Conservation (phyloP, 2,329 filamentous ascomycete species). For the Sporothrix curviconia region DNA sequence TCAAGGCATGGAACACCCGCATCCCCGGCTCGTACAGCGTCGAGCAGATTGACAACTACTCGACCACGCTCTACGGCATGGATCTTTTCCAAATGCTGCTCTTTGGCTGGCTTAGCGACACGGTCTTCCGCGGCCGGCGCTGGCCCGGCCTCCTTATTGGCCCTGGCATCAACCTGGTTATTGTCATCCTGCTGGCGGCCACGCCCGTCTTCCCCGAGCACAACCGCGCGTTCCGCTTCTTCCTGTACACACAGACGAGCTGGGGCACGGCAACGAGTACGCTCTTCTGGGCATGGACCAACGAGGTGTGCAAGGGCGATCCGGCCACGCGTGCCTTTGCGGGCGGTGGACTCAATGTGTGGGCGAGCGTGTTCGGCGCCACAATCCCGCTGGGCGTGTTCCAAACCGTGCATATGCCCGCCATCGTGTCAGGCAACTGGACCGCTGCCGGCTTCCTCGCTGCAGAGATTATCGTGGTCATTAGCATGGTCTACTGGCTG, state of each 20-base stretch:
- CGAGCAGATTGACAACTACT: constrained; percentile 8
- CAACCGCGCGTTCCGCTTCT: not conserved
- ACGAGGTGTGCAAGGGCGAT: constrained; percentile 3
- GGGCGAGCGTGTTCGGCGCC: not conserved
- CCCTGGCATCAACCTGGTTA: not conserved
- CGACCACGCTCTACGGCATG: not conserved
- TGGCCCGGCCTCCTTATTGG: not conserved
- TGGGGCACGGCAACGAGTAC: not conserved
- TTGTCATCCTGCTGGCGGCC: not conserved
- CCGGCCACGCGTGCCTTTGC: constrained; percentile 3
- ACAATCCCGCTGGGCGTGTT: not conserved
- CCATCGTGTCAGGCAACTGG: not conserved
- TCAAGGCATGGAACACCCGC: constrained; percentile 9
- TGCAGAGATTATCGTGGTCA: not conserved
- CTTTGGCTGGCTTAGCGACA: constrained; percentile 3
- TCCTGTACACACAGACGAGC: not conserved
- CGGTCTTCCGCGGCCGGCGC: constrained; percentile 4
- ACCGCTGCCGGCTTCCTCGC: not conserved
- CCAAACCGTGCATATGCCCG: constrained; percentile 2
- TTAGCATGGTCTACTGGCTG: not conserved
- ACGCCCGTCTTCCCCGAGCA: constrained; percentile 4
- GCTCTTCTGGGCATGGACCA: constrained; percentile 6
- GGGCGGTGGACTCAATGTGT: not conserved
- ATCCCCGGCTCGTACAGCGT: not conserved
- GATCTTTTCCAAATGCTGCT: not conserved